phyloP scores from a whole-genome alignment of 2,329 filamentous ascomycete species.

The Penicillium oxalicum region DNA sequence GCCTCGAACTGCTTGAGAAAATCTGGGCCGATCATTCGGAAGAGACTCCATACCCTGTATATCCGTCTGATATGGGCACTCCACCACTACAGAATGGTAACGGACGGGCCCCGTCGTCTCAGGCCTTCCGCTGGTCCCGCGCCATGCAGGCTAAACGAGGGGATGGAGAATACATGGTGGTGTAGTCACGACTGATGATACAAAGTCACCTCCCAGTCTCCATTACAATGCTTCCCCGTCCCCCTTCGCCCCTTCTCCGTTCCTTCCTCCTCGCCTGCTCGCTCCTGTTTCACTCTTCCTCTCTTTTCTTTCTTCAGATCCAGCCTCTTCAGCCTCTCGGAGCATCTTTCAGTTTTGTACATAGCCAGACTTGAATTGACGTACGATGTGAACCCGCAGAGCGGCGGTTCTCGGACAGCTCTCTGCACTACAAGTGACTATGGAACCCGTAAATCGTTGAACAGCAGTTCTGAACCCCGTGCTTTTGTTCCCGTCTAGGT shows the following conservation, averaged over 20 bases:
- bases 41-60: conserved; percentile 18
- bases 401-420: too few species aligned
- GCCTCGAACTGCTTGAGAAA: conserved; percentile 76
- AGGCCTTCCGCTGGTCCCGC: conserved; percentile 34
- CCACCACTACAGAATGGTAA: conserved; percentile 13
- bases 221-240: too few species aligned
- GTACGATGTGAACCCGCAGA: too few species aligned
- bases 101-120: conserved; percentile 9
- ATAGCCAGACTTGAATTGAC: too few species aligned
- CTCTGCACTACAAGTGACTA: too few species aligned
- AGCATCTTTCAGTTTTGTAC: not conserved
- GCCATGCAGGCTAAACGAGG: conserved; percentile 34
- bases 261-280: not conserved
- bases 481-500: too few species aligned
- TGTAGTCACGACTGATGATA: conserved; percentile 13
- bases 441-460: too few species aligned
- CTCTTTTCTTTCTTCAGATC: not conserved
- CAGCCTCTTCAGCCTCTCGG: not conserved
- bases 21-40: conserved; percentile 58
- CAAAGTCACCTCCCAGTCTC: too few species aligned
- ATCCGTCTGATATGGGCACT: conserved; percentile 15
- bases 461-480: too few species aligned
- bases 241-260: too few species aligned
- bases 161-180: conserved; percentile 37
- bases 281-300: not conserved